Base-by-base conservation (phyloP, 1,284 basidiomycete species). In the Tilletia walkeri region DNA sequence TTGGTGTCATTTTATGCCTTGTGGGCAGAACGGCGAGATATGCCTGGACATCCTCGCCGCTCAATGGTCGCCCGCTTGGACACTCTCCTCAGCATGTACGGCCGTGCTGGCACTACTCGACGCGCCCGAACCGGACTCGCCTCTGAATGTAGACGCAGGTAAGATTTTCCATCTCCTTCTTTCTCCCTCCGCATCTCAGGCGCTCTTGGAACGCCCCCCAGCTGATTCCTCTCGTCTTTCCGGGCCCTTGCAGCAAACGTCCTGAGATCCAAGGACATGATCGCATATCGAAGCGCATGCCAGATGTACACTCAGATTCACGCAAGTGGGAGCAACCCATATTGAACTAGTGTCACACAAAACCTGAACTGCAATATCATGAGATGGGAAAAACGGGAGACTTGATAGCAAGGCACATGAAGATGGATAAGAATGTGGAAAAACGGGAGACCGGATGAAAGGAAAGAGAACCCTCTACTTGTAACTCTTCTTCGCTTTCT, bases 1-100 rank as follows among this genome's bases (percentile, higher is more conserved):
- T 49, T n/a, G 48, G 2, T 53, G 24, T n/a, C 24, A 2, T 20
- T 30, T 53, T n/a, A 6, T n/a, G 7, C 3, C 36, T 50, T 54
- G 1, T 45, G 65, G 14, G 38, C 68, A 78, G 71, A 78, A 75
- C 2, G 83, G 83, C 36, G 83, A 84, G 65, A 83, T 84, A 67
- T 84, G 83, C 49, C 70, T 84, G 1, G 83, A 84, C 68, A 71
- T 84, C 0, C 78, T 84, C 3, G 70, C 76, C 56, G 49, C 72
- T 1, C 78, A 82, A 56, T 84, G 83, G 83, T 76, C 81, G 2
- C 83, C 83, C 0, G 83, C 83, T 0, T 84, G 83, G 83, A 78
- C 77, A 4, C 68, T 84, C 30, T 74, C 76, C n/a, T 75, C 75
- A 0, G 78, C 80, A 0, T 82, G 77, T 24, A 80, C 80, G 0